A percentile compares a stretch with the other conserved stretches of the same genome.
These are phyloP conservation scores for Suillus discolor DNA, from an alignment of 768 basidiomycete genomes.

Conservation along the genomic window DNA sequence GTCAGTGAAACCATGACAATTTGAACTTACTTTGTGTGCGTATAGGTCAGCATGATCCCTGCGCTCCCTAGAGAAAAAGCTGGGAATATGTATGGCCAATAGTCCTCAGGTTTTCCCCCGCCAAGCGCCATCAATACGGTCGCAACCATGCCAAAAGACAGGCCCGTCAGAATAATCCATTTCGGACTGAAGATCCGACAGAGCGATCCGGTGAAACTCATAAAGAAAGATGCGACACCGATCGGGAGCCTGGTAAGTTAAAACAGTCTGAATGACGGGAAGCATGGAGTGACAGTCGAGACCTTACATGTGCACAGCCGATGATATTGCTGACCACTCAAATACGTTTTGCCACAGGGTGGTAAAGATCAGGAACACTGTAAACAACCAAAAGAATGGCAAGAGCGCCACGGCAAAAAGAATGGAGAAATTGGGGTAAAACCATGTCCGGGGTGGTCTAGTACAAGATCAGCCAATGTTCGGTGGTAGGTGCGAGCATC, in stretches of 20 bases:
- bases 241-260: constrained; percentile 40
- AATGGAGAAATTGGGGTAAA: constrained; percentile 41
- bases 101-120: constrained; percentile 39
- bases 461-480: not conserved
- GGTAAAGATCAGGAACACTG: constrained; percentile 36
- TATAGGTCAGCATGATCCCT: constrained; percentile 47
- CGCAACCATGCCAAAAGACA: constrained; percentile 38
- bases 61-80: constrained; percentile 50
- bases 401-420: constrained; percentile 39
- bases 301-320: constrained; percentile 42
- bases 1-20: not conserved
- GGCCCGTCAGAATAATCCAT: constrained; percentile 47
- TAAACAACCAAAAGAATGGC: constrained; percentile 46
- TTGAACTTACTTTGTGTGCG: constrained; percentile 47
- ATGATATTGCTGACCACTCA: constrained; percentile 31
- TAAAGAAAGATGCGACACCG: constrained; percentile 39
- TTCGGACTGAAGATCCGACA: constrained; percentile 32
- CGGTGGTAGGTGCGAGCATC: constrained; percentile 4
- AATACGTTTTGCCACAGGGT: constrained; percentile 37
- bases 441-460: constrained; percentile 29
- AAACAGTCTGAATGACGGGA: constrained; percentile 5
- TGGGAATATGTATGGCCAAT: constrained; percentile 52
- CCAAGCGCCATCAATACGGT: constrained; percentile 47
- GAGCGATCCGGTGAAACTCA: constrained; percentile 38
- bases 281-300: constrained; percentile 4